These are phyloP conservation scores for Umbelopsis sp. DNA, from an alignment of 192 early-diverging fungal genomes.

Conservation along the genomic window DNA sequence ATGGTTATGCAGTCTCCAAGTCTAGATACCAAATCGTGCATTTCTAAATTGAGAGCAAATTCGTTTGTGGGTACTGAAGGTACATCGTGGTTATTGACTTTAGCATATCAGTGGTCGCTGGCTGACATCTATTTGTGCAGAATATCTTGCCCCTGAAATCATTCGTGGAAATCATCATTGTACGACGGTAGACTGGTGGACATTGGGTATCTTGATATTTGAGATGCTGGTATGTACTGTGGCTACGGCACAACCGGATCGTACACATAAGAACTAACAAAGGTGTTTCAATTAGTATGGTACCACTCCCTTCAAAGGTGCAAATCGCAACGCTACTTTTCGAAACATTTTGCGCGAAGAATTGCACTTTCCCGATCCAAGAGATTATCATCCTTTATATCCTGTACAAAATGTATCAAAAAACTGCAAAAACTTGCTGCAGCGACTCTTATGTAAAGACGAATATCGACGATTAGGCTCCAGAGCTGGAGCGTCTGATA, in stretches of 20 bases:
- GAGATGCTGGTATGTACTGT: constrained; percentile 60
- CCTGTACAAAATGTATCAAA: constrained; percentile 26
- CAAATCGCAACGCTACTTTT: constrained; percentile 63
- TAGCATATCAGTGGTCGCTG: too few relatives aligned
- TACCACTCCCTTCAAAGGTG: constrained; percentile 72
- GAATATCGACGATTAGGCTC: constrained; percentile 88
- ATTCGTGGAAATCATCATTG: constrained; percentile 45
- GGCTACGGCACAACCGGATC: background rate
- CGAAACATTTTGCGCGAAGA: constrained; percentile 84
- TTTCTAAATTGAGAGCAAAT: constrained; percentile 31
- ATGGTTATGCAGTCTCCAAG: constrained; percentile 6
- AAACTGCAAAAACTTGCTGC: constrained; percentile 74
- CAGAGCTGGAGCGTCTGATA: constrained; percentile 88
- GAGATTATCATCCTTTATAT: constrained; percentile 18
- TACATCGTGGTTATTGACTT: background rate
- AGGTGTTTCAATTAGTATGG: constrained; percentile 52
- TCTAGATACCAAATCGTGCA: constrained; percentile 35
- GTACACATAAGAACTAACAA: background rate
- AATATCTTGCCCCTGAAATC: constrained; percentile 44
- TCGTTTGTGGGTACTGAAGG: constrained; percentile 48
- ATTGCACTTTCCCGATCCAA: constrained; percentile 66
- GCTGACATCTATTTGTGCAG: background rate
- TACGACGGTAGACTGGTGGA: constrained; percentile 72
- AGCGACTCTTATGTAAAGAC: constrained; percentile 87
- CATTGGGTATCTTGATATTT: constrained; percentile 68